A percentile compares a stretch with the other conserved stretches of the same genome.
phyloP scores from a whole-genome alignment of 192 early-diverging fungal genomes.

The Backusella mclennaniae region DNA sequence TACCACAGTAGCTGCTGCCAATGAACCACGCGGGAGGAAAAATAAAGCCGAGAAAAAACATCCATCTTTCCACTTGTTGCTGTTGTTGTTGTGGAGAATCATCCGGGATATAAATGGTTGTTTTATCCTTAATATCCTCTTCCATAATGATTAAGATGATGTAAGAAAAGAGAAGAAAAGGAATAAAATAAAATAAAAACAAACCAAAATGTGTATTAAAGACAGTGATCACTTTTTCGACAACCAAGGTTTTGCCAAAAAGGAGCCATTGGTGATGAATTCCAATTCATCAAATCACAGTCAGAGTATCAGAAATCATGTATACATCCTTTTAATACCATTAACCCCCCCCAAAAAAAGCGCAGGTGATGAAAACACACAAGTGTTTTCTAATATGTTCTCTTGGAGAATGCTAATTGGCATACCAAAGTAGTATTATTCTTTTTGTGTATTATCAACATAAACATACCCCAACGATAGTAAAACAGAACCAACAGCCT shows the following conservation, averaged over 20 bases:
- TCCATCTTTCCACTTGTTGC: conserved; percentile 10
- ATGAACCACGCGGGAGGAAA: conserved; percentile 29
- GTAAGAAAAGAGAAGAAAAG: not conserved
- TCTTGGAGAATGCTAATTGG: not conserved
- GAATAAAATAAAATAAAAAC: not conserved
- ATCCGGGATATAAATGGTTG: not conserved
- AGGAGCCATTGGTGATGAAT: not conserved
- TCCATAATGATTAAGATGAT: not conserved
- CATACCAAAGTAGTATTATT: too few relatives aligned
- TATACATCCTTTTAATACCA: too few relatives aligned
- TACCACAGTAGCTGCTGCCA: conserved; percentile 18
- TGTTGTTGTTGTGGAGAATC: not conserved
- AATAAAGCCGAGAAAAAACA: conserved; percentile 31
- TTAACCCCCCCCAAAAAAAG: too few relatives aligned
- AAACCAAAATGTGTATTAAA: not conserved
- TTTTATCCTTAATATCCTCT: not conserved
- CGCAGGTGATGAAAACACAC: not conserved
- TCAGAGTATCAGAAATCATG: too few relatives aligned
- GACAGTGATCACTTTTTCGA: not conserved
- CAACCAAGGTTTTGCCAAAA: not conserved
- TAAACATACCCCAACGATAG: not conserved
- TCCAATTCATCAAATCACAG: not conserved
- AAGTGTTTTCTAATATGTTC: not conserved
- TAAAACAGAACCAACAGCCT: not conserved
- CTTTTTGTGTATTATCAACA: not conserved